A percentile compares a stretch with the other conserved stretches of the same genome.
Evolutionary conservation across 805 yeast species (phyloP).

Genomic region (Wickerhamiella allomyrinae): DNA sequence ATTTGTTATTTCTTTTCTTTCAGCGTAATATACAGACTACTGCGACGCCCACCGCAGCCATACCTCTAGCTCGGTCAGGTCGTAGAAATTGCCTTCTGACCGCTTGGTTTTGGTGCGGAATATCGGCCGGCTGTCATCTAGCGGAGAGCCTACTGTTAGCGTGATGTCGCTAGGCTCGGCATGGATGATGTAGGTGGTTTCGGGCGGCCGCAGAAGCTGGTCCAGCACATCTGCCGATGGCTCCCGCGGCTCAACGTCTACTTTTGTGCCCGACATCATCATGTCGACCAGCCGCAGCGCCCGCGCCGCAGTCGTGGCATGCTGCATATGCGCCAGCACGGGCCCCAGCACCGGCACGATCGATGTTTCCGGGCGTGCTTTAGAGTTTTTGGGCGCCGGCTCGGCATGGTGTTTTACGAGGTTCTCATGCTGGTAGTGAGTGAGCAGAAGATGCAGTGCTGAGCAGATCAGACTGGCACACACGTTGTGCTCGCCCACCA

Average conservation of each 20-base stretch:
- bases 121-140: constrained; percentile 13
- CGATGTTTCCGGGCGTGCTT: constrained; percentile 2
- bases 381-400: constrained; percentile 17
- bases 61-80: constrained; percentile 24
- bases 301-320: constrained; percentile 13
- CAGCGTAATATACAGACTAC: background rate
- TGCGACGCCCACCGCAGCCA: constrained; percentile 24
- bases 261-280: constrained; percentile 11
- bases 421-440: constrained; percentile 40
- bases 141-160: constrained; percentile 16
- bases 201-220: background rate
- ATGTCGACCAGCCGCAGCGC: constrained; percentile 13
- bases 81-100: constrained; percentile 20
- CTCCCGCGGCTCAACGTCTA: background rate
- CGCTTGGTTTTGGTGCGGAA: constrained; percentile 4
- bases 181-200: background rate
- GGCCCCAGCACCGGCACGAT: constrained; percentile 20
- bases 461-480: constrained; percentile 30
- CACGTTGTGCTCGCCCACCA: constrained; percentile 12
- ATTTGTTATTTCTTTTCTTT: too few relatives aligned
- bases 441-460: constrained; percentile 45
- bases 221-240: background rate
- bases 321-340: constrained; percentile 23
- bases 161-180: constrained; percentile 1
- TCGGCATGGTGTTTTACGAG: constrained; percentile 24